Evolutionary conservation across 169 alveolate genomes (phyloP).

Genomic region (Amoebophrya sp.): DNA sequence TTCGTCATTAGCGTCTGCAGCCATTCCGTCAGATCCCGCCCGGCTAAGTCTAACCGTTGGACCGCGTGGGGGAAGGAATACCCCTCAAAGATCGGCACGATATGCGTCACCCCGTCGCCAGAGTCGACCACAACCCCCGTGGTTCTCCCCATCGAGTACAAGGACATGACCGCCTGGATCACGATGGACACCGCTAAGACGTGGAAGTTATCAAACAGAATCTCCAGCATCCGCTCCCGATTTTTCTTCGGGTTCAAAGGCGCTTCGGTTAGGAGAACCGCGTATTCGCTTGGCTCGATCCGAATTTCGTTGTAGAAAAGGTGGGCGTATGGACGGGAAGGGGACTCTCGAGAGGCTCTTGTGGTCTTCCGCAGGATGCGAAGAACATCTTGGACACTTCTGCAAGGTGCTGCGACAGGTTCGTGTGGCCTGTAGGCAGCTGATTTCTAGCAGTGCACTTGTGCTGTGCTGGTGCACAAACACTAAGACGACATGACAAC

Average conservation of each 20-base stretch:
- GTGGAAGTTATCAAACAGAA: slow-evolving; percentile 41
- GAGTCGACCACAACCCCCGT: slow-evolving; percentile 96
- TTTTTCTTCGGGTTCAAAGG: slow-evolving; percentile 39
- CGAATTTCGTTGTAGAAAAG: slow-evolving; percentile 44
- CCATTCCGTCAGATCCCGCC: slow-evolving; percentile 84
- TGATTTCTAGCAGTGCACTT: too few species aligned
- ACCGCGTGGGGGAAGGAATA: slow-evolving; percentile 93
- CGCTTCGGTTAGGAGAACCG: slow-evolving; percentile 49
- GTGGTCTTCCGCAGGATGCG: too few species aligned
- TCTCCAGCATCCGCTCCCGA: slow-evolving; percentile 45
- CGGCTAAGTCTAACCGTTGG: slow-evolving; percentile 86
- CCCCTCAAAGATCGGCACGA: slow-evolving; percentile 97
- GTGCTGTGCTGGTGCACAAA: too few species aligned
- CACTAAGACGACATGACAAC: too few species aligned
- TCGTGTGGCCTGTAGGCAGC: too few species aligned
- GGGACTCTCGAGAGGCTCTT: too few species aligned
- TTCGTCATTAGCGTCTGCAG: slow-evolving; percentile 66
- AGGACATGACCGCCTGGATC: slow-evolving; percentile 83
- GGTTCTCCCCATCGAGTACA: slow-evolving; percentile 95
- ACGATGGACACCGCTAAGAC: slow-evolving; percentile 40
- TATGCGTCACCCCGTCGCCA: slow-evolving; percentile 97
- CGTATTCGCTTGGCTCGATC: not conserved
- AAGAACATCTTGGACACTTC: too few species aligned
- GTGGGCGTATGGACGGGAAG: too few species aligned
- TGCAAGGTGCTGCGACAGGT: too few species aligned